A percentile compares a stretch with the other conserved stretches of the same genome.
Conservation (phyloP, 768 basidiomycete species). For the Lyophyllum shimeji region DNA sequence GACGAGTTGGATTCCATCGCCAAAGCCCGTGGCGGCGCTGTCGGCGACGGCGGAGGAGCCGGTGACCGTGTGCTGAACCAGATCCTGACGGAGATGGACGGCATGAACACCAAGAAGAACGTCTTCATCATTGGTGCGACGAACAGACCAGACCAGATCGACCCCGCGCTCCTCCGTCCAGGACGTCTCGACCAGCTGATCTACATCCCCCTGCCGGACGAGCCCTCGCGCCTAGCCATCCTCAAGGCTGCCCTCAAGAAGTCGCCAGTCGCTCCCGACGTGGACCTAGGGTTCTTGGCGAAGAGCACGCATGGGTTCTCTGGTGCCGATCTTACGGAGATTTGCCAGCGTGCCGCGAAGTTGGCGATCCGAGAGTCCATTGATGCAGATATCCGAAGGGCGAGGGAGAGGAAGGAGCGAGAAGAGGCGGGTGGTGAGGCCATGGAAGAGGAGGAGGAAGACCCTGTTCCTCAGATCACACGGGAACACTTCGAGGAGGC, state of each 20-base stretch:
- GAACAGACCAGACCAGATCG: constrained; percentile 95
- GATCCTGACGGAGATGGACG: constrained; percentile 97
- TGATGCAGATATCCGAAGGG: constrained; percentile 81
- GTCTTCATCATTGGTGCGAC: constrained; percentile 98
- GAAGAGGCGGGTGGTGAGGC: constrained; percentile 70
- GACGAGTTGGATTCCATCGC: constrained; percentile 99
- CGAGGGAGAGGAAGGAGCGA: constrained; percentile 77
- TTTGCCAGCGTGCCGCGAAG: constrained; percentile 97
- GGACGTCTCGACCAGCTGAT: constrained; percentile 99
- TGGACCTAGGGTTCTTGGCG: constrained; percentile 84
- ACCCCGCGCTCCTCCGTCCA: constrained; percentile 89
- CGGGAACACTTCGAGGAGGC: constrained; percentile 97
- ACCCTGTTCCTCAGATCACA: constrained; percentile 89
- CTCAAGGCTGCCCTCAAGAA: constrained; percentile 91
- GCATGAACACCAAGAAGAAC: constrained; percentile 98
- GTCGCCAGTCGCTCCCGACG: constrained; percentile 79
- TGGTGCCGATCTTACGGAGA: constrained; percentile 99
- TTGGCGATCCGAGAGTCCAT: constrained; percentile 95
- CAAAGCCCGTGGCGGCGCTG: constrained; percentile 85
- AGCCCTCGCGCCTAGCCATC: constrained; percentile 87
- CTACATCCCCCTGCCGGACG: constrained; percentile 98
- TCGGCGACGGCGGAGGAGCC: constrained; percentile 93
- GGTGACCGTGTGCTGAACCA: constrained; percentile 98
- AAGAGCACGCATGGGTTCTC: constrained; percentile 97
- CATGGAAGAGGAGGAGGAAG: constrained; percentile 81